Evolutionary conservation across 768 basidiomycete species (phyloP), one percentile per base, ranked within the genome.

Genomic region (Boletus sp.): DNA sequence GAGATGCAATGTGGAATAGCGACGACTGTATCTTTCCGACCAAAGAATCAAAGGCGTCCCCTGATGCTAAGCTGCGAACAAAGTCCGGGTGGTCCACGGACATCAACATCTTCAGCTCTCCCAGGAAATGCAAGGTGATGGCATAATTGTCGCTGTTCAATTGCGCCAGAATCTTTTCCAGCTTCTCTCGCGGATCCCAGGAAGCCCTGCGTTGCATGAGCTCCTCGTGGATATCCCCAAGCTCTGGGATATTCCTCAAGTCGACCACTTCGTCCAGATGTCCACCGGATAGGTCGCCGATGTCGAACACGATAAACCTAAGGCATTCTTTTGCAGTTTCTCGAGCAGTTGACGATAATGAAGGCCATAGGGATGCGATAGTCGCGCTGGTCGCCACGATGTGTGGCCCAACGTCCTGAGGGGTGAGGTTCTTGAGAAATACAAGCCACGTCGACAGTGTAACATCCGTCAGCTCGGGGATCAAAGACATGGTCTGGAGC

Each of bases 311-410:
- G 48, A 94, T 79, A 67, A 88, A 85, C 35, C 83, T 72, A 50
- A 98, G 73, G 10, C 83, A 86, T 47, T 76, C 67, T 44, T 72
- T 75, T 0, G 88, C 91, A 3, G 80, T 68, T 2, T 72, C 69
- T 8, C 79, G 81, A 42, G 84, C 82, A 11, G 68, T 61, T 0
- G 73, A 50, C 15, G 81, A 78, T 41, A 98, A 82, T 1, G 69
- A 72, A 3, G 77, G 65, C 97, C 97, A 99, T 4, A 81, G 78
- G 4, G 84, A 79, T 14, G 93, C 81, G 50, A 98, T 79, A 1
- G 89, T 84, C 4, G 96, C 94, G 38, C 87, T 90, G 0, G 93
- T 96, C 5, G 89, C 82, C 4, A 93, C 93, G 45, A 95, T 79
- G 64, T 93, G 86, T 3, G 90, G 84, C 3, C 91, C 86, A 40